Percentiles rank a stretch among this genome's conserved stretches.
These are phyloP conservation scores for Ambrosia hybrid DNA, from an alignment of 140 eudicot genomes.

Conservation along the genomic window DNA sequence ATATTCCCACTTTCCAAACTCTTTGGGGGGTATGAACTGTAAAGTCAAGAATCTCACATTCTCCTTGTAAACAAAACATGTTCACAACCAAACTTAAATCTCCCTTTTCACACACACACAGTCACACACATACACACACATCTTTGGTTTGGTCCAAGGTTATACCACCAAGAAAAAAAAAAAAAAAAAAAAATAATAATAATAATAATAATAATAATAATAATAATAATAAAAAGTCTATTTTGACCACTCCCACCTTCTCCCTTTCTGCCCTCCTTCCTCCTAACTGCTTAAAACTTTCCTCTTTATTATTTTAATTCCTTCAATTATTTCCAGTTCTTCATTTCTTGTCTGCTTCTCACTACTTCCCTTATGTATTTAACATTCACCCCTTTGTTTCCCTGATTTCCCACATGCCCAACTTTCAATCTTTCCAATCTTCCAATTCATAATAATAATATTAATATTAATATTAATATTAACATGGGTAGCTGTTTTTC, in stretches of 20 bases:
- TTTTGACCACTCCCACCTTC: constrained; percentile 37
- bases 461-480: neutral
- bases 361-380: constrained; percentile 15
- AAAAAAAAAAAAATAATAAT: too few relatives aligned
- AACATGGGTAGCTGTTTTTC: constrained; percentile 45
- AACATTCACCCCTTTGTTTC: constrained; percentile 25
- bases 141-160: neutral
- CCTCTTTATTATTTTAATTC: constrained; percentile 27
- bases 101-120: constrained; percentile 15
- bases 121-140: constrained; percentile 6
- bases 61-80: constrained; percentile 14
- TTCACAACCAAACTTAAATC: neutral
- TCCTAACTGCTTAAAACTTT: constrained; percentile 38
- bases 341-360: constrained; percentile 29
- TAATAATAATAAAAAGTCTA: constrained; percentile 19
- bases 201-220: neutral
- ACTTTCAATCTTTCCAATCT: constrained; percentile 1
- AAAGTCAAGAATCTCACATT: constrained; percentile 26
- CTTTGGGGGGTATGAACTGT: constrained; percentile 24
- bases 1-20: constrained; percentile 27
- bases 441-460: too few relatives aligned
- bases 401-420: constrained; percentile 19
- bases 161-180: neutral
- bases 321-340: constrained; percentile 37
- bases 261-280: constrained; percentile 40